Percentiles rank a stretch among this genome's conserved stretches.
phyloP scores from a whole-genome alignment of 306 rosid genomes.

The Malus sieversii region DNA sequence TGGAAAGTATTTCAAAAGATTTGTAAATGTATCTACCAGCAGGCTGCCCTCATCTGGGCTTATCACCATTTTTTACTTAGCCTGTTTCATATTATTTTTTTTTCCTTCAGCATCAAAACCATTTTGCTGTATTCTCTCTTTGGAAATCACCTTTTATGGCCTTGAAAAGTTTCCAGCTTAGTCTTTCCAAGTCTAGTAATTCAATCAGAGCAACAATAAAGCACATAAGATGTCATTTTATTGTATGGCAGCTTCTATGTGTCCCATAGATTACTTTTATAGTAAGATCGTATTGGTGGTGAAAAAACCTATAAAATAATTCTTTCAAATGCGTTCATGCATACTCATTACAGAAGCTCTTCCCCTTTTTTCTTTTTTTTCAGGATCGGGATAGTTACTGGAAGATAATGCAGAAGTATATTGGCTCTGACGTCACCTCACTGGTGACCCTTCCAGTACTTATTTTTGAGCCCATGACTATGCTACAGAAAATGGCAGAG shows the following conservation, averaged over 20 bases:
- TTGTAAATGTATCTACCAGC: background rate
- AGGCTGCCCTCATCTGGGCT: background rate
- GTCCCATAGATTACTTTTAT: background rate
- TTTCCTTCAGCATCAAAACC: no score
- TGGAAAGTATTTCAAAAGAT: background rate
- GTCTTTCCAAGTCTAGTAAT: no score
- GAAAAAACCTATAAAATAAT: background rate
- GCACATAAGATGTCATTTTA: background rate
- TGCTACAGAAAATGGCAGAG: conserved; percentile 96
- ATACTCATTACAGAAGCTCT: background rate
- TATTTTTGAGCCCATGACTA: conserved; percentile 95
- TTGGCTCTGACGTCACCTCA: conserved; percentile 80
- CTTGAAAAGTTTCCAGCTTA: no score
- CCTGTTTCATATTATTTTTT: background rate
- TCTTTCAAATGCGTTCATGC: background rate
- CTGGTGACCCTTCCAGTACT: conserved; percentile 87
- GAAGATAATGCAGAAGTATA: conserved; percentile 87
- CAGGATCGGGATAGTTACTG: conserved; percentile 93
- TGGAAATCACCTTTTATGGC: no score
- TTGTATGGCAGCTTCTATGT: background rate
- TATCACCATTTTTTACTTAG: background rate
- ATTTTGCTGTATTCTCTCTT: no score
- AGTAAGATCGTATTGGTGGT: background rate
- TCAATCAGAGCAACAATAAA: no score
- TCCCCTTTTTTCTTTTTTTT: background rate